Base-by-base conservation (phyloP, 306 rosid genomes). In the Cicer bijugum region DNA sequence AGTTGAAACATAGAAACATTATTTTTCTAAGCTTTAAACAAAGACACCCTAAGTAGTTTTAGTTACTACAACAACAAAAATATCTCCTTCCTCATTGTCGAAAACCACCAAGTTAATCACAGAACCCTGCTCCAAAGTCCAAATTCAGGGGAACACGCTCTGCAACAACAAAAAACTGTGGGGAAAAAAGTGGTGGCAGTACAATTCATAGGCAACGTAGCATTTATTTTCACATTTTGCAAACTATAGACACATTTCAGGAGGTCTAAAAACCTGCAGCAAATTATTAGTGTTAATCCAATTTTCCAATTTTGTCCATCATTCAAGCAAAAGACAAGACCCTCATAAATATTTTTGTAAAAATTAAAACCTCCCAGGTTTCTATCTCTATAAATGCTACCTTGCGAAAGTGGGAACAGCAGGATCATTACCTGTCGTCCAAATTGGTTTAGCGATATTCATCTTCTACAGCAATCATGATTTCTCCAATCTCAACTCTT, bases 81-180 rank as follows among this genome's bases (percentile, higher is more conserved):
- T 57, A 39, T 57, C 63, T 23, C 39, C 61, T 55, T 55, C 10
- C 15, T 23, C 15, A 23, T 20, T 57, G 39, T 20, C 15, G 63
- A 57, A 57, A 23, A 23, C n/a, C 63, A 8, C 63, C 63, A 57
- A 57, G n/a, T 7, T 57, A 57, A 57, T 20, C n/a, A 55, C 8
- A 57, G 39, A 57, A 23, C 8, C 5, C 39, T 57, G 7, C 5
- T 20, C 4, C 63, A 10, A 56, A 57, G 39, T 20, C 39, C 37
- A 57, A 57, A 57, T 38, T 55, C 23, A 51, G 57, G 33, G 12
- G 33, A 0, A 17, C 12, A 17, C 2, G 12, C 12, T 7, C 12
- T 8, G 12, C 35, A 53, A 8, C 33, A 53, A 53, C 35, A 53
- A 53, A 53, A 52, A 53, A 17, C 12, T 17, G 12, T 53, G 12